phyloP scores from a whole-genome alignment of 2,329 filamentous ascomycete species.

The Pestalotiopsis sp. region DNA sequence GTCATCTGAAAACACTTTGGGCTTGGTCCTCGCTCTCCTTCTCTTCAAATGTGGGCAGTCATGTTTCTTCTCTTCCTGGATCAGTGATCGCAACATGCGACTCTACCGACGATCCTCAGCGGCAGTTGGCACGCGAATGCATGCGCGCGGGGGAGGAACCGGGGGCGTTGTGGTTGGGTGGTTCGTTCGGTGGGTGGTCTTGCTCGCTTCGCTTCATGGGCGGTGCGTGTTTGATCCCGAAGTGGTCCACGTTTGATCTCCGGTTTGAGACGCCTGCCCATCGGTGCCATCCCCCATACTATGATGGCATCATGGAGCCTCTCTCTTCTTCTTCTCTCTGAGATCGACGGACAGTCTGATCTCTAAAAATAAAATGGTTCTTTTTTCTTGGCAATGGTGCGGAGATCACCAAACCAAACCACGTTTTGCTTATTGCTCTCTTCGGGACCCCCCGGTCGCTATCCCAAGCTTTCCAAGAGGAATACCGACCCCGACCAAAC shows the following conservation, averaged over 20 bases:
- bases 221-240: slow-evolving; percentile 7
- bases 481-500: background rate
- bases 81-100: background rate
- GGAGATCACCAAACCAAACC: background rate
- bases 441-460: background rate
- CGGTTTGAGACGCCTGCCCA: slow-evolving; percentile 6
- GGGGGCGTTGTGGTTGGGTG: background rate
- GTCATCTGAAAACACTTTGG: background rate
- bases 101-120: background rate
- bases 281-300: background rate
- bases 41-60: background rate
- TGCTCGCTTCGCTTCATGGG: background rate
- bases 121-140: background rate
- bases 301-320: background rate
- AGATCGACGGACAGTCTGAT: background rate
- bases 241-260: slow-evolving; percentile 13
- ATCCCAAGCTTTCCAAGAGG: too few relatives aligned
- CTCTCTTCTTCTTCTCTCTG: background rate
- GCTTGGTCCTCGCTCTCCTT: background rate
- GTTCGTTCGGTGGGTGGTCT: background rate
- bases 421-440: background rate
- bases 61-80: background rate
- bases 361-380: background rate
- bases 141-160: background rate
- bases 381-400: background rate